phyloP scores from a whole-genome alignment of 1,284 basidiomycete species.

The Xerocomus nothofagi region DNA sequence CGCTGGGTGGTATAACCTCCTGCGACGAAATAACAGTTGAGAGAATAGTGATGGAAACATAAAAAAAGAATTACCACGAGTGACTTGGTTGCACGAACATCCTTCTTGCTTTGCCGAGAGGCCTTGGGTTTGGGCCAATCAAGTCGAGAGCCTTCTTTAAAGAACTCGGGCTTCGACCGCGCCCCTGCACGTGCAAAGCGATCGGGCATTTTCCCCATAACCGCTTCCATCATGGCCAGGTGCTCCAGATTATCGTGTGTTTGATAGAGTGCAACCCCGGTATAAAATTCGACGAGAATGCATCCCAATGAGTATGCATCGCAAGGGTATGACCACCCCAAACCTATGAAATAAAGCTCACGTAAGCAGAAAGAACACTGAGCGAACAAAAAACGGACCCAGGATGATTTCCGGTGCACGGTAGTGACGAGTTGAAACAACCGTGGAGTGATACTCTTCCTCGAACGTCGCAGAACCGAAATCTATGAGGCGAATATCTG shows the following conservation, averaged over 20 bases:
- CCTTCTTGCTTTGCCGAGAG: slow-evolving; percentile 88
- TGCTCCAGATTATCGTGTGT: slow-evolving; percentile 99
- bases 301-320: slow-evolving; percentile 99
- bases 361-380: slow-evolving; percentile 13
- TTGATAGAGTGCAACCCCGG: slow-evolving; percentile 96
- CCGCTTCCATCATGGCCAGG: slow-evolving; percentile 99
- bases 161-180: slow-evolving; percentile 87
- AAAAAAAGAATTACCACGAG: slow-evolving; percentile 57
- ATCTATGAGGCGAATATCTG: slow-evolving; percentile 96
- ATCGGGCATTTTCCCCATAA: slow-evolving; percentile 96
- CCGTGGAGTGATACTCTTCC: slow-evolving; percentile 97
- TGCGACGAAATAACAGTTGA: slow-evolving; percentile 34
- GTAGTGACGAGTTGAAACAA: slow-evolving; percentile 98
- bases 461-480: slow-evolving; percentile 99
- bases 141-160: slow-evolving; percentile 80
- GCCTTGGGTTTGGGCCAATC: slow-evolving; percentile 92
- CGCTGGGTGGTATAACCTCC: slow-evolving; percentile 81
- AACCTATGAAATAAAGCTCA: slow-evolving; percentile 50
- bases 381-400: slow-evolving; percentile 51
- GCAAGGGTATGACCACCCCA: slow-evolving; percentile 98
- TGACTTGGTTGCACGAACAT: slow-evolving; percentile 84
- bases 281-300: slow-evolving; percentile 98
- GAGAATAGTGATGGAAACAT: slow-evolving; percentile 7
- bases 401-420: slow-evolving; percentile 99
- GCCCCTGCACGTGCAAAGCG: slow-evolving; percentile 73